Evolutionary conservation across 306 rosid genomes (phyloP), one percentile per base, ranked within the genome.

Genomic region (Fragaria vesca): DNA sequence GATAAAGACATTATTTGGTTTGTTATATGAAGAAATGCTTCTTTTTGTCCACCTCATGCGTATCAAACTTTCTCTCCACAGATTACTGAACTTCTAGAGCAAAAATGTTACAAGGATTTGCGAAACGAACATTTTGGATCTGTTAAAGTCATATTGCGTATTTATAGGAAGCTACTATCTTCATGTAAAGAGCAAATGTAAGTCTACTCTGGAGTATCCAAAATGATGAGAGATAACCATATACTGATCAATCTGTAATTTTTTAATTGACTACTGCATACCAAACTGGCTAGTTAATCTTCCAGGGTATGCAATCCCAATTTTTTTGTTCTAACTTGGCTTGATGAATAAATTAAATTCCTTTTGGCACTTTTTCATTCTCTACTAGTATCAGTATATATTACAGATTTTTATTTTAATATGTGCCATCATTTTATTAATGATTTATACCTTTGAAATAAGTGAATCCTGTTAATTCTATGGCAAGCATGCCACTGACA

Each of bases 111-210:
- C 90, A 95, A 92, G 87, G 97, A 92, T 81, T 79, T 92, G 88
- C 95, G 98, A 55, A 85, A 83, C 86, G 97, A 85, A 81, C 89
- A 75, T 73, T 88, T 91, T 82, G 91, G 87, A 66, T 88, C 97
- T 38, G 95, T 88, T 70, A 91, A 85, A 78, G 90, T 92, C 71
- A 88, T 89, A 72, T 68, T 95, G 66, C 82, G 90, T 81, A 81
- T 92, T 43, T 91, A 95, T 79, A 82, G 85, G 87, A 92, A 95
- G 86, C 72, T 92, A 79, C 79, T 95, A 65, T 80, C 80, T 34
- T 86, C 89, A 72, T 95, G 98, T 86, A 91, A 86, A 86, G 93
- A 86, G 83, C 97, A 92, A 63, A 95, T 89, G 98, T 95, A 88
- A 94, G 98, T 92, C 70, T 60, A 72, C 52, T 82, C 8, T 5